Conservation (phyloP, 179 eudicot genomes). For the Beta corolliflora region DNA sequence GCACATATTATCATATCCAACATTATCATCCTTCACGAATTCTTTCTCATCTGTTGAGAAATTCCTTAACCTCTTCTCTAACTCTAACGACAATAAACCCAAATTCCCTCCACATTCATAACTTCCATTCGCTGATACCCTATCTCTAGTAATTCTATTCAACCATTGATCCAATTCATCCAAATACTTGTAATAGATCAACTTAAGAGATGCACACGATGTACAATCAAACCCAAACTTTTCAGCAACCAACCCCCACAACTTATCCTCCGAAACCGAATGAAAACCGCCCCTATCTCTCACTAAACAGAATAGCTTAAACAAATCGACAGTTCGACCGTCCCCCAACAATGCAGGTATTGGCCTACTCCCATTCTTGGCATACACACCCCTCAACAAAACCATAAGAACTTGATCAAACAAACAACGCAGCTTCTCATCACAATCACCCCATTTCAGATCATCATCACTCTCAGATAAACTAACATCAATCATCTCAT, state of each 20-base stretch:
- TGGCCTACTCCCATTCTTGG: conserved; percentile 48
- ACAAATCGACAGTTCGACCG: conserved; percentile 64
- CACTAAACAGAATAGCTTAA: conserved; percentile 70
- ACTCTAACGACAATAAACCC: conserved; percentile 48
- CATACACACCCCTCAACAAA: conserved; percentile 55
- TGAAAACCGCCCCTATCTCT: conserved; percentile 67
- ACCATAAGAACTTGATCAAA: conserved; percentile 66
- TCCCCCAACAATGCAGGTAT: conserved; percentile 64
- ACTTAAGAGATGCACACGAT: conserved; percentile 46
- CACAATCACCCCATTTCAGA: conserved; percentile 46
- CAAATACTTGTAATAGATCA: conserved; percentile 69
- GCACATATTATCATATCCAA: conserved; percentile 28
- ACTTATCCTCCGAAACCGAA: conserved; percentile 53
- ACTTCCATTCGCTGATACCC: conserved; percentile 36
- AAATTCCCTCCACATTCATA: conserved; percentile 49
- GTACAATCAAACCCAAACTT: conserved; percentile 52
- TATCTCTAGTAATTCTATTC: conserved; percentile 36
- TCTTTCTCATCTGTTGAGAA: conserved; percentile 26
- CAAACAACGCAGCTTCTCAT: conserved; percentile 48
- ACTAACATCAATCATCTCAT: conserved; percentile 27
- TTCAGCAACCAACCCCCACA: conserved; percentile 71
- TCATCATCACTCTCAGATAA: conserved; percentile 37
- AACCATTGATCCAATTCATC: conserved; percentile 69
- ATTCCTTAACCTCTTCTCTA: conserved; percentile 45
- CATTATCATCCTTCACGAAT: conserved; percentile 23